A percentile compares a stretch with the other conserved stretches of the same genome.
Evolutionary conservation across 306 rosid species (phyloP).

Genomic region (Vicia faba): DNA sequence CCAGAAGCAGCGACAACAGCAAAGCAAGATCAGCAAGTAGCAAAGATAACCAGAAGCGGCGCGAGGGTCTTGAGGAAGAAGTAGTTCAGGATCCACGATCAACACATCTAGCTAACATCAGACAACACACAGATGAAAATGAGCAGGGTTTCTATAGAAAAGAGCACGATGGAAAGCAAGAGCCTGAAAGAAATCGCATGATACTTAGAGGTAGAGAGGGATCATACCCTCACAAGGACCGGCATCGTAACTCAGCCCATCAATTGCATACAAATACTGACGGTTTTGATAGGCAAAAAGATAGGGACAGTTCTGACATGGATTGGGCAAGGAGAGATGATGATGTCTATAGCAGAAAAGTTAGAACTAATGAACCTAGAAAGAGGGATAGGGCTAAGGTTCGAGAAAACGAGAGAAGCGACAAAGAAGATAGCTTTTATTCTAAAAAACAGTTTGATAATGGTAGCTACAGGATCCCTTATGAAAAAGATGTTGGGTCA

Average conservation of each 20-base stretch:
- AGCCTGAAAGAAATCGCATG: slow-evolving; percentile 63
- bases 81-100: slow-evolving; percentile 80
- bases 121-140: slow-evolving; percentile 62
- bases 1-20: slow-evolving; percentile 97
- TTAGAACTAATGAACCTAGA: slow-evolving; percentile 76
- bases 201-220: slow-evolving; percentile 66
- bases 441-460: slow-evolving; percentile 75
- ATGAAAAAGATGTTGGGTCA: slow-evolving; percentile 77
- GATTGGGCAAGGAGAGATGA: slow-evolving; percentile 79
- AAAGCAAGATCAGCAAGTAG: slow-evolving; percentile 94
- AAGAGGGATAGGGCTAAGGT: slow-evolving; percentile 83
- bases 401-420: slow-evolving; percentile 75
- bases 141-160: slow-evolving; percentile 65
- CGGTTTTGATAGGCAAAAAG: slow-evolving; percentile 76
- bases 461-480: slow-evolving; percentile 77
- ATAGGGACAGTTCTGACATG: slow-evolving; percentile 73
- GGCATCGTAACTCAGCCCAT: slow-evolving; percentile 66
- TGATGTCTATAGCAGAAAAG: slow-evolving; percentile 75
- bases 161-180: slow-evolving; percentile 67
- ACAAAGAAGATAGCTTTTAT: slow-evolving; percentile 67
- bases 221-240: slow-evolving; percentile 66
- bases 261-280: slow-evolving; percentile 65
- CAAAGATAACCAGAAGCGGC: slow-evolving; percentile 71
- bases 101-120: slow-evolving; percentile 46
- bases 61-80: slow-evolving; percentile 87